A percentile compares a stretch with the other conserved stretches of the same genome.
Evolutionary conservation across 257 asterid species (phyloP).

Genomic region (Nemophila menziesii): DNA sequence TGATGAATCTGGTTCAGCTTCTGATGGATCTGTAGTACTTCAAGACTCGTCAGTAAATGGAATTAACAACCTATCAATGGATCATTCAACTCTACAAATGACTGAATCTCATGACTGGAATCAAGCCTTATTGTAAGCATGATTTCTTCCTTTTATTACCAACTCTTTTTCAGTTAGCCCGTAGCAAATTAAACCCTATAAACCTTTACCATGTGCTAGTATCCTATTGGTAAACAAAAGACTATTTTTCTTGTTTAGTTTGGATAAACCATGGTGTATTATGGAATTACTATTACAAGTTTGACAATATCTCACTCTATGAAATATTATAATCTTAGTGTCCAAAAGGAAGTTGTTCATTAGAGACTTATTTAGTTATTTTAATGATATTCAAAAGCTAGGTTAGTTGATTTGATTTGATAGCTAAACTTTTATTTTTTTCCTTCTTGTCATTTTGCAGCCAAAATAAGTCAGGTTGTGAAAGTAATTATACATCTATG

Average conservation of each 20-base stretch:
- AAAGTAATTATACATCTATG: constrained; percentile 27
- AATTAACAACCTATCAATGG: constrained; percentile 8
- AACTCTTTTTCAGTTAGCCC: constrained; percentile 14
- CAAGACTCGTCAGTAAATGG: constrained; percentile 16
- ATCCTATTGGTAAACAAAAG: too few species aligned
- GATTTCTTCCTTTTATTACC: neutral
- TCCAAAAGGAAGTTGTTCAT: neutral
- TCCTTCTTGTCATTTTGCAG: constrained; percentile 47
- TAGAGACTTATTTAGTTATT: neutral
- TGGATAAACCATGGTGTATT: neutral
- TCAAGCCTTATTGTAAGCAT: constrained; percentile 45
- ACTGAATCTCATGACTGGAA: constrained; percentile 29
- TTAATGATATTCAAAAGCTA: neutral
- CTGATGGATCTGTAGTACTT: constrained; percentile 34
- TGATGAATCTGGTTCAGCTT: constrained; percentile 39
- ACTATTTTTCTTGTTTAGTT: too few species aligned
- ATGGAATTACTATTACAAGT: too few species aligned
- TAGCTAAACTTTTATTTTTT: constrained; percentile 9
- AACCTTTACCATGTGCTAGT: too few species aligned
- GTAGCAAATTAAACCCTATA: too few species aligned
- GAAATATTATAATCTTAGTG: too few species aligned
- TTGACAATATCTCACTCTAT: too few species aligned
- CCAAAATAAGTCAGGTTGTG: constrained; percentile 25
- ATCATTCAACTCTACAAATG: constrained; percentile 17
- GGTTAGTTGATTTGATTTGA: neutral